These are phyloP conservation scores for Pseudogymnoascus verrucosus DNA, from an alignment of 2,329 filamentous ascomycete species.

Conservation along the genomic window DNA sequence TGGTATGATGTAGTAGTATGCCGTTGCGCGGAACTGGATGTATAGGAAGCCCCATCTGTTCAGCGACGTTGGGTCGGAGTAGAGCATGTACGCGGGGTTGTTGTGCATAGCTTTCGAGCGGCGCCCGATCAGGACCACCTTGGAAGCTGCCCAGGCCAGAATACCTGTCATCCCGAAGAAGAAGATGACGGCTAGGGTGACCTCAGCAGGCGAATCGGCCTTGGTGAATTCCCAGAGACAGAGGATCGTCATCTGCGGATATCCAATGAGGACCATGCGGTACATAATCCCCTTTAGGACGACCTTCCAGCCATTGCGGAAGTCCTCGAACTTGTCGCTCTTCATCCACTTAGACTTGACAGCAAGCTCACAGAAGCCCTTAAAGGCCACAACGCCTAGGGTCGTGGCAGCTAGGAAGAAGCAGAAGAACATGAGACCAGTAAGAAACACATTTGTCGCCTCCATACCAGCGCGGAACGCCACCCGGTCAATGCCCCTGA, in stretches of 20 bases:
- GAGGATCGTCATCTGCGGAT: slow-evolving; percentile 82
- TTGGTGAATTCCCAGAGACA: slow-evolving; percentile 91
- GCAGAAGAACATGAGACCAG: slow-evolving; percentile 81
- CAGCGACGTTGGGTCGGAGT: slow-evolving; percentile 84
- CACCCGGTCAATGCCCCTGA: slow-evolving; percentile 81
- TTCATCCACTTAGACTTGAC: slow-evolving; percentile 72
- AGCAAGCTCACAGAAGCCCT: slow-evolving; percentile 68
- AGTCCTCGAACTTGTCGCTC: slow-evolving; percentile 79
- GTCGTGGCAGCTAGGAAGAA: slow-evolving; percentile 72
- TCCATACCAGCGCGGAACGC: slow-evolving; percentile 82
- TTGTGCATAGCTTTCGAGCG: slow-evolving; percentile 87
- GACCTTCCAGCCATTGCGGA: slow-evolving; percentile 88
- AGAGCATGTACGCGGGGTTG: slow-evolving; percentile 94
- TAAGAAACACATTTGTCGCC: slow-evolving; percentile 87
- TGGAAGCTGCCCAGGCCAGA: slow-evolving; percentile 77
- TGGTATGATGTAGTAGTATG: slow-evolving; percentile 90
- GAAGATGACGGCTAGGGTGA: slow-evolving; percentile 84
- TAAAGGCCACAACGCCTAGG: slow-evolving; percentile 67
- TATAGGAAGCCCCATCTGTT: slow-evolving; percentile 99
- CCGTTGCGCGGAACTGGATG: slow-evolving; percentile 90
- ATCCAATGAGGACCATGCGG: slow-evolving; percentile 82
- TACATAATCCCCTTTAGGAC: slow-evolving; percentile 91
- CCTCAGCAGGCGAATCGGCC: slow-evolving; percentile 74
- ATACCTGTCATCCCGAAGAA: slow-evolving; percentile 71
- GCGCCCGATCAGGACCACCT: slow-evolving; percentile 82